Percentiles rank a stretch among this genome's conserved stretches.
Evolutionary conservation across 2,329 filamentous ascomycete species (phyloP).

Genomic region (Sordariomycetes sp.): DNA sequence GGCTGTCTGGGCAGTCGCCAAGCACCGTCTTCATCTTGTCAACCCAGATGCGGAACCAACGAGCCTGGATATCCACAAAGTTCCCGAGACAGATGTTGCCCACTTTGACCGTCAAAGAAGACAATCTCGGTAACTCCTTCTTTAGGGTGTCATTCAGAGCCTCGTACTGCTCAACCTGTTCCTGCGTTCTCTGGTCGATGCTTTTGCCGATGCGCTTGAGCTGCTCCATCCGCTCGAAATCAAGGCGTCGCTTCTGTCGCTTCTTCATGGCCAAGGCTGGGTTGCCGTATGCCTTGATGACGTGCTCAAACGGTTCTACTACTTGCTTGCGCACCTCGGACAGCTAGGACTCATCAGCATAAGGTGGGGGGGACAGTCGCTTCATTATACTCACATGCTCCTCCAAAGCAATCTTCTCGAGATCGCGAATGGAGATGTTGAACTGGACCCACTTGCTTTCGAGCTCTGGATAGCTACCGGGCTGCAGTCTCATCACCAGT

Average conservation of each 20-base stretch:
- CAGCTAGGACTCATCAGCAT: slow-evolving; percentile 29
- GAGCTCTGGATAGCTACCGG: slow-evolving; percentile 69
- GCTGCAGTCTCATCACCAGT: slow-evolving; percentile 63
- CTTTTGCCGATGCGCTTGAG: slow-evolving; percentile 76
- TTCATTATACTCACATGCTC: slow-evolving; percentile 68
- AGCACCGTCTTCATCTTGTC: slow-evolving; percentile 73
- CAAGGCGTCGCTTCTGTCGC: slow-evolving; percentile 81
- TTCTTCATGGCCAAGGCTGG: slow-evolving; percentile 89
- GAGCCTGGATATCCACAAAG: slow-evolving; percentile 74
- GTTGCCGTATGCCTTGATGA: slow-evolving; percentile 73
- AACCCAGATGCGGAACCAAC: slow-evolving; percentile 77
- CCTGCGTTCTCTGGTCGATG: slow-evolving; percentile 73
- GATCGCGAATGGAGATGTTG: slow-evolving; percentile 76
- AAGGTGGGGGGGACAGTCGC: neutral
- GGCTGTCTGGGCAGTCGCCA: slow-evolving; percentile 50
- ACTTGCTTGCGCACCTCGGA: slow-evolving; percentile 68
- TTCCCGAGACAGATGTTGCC: slow-evolving; percentile 76
- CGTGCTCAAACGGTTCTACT: slow-evolving; percentile 71
- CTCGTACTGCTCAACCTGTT: slow-evolving; percentile 81
- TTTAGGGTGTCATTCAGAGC: slow-evolving; percentile 90
- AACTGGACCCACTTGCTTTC: slow-evolving; percentile 94
- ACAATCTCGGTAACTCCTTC: slow-evolving; percentile 81
- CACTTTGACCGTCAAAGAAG: slow-evolving; percentile 69
- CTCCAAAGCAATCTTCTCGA: slow-evolving; percentile 73
- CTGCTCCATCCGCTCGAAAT: slow-evolving; percentile 75